phyloP scores from a whole-genome alignment of 495 filamentous ascomycete species.

The Glonium stellatum region DNA sequence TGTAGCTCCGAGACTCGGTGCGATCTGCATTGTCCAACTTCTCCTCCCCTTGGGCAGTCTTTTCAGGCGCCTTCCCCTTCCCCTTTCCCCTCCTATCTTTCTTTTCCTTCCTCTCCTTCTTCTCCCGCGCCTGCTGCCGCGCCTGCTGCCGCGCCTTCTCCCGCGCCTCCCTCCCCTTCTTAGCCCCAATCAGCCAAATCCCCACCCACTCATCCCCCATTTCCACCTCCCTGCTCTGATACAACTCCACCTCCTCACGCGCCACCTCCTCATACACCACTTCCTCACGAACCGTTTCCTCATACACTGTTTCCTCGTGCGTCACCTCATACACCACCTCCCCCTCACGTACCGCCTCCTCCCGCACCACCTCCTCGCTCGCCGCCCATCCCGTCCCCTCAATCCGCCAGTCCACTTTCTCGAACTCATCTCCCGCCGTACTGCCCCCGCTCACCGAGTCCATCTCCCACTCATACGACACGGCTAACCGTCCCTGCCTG shows the following conservation, averaged over 20 bases:
- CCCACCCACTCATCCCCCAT: not conserved
- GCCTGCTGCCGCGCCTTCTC: not conserved
- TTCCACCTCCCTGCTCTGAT: not conserved
- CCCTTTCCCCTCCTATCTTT: too few relatives aligned
- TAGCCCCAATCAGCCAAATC: not conserved
- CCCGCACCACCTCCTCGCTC: not conserved
- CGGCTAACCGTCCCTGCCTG: not conserved
- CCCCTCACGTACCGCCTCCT: not conserved
- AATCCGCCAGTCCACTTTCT: not conserved
- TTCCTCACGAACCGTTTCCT: not conserved
- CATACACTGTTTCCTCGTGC: not conserved
- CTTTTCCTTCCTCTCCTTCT: too few relatives aligned
- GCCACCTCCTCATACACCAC: not conserved
- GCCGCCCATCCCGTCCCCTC: not conserved
- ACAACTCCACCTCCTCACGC: not conserved
- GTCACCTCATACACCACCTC: not conserved
- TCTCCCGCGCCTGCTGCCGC: not conserved
- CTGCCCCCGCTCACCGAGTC: not conserved
- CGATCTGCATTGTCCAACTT: too few relatives aligned
- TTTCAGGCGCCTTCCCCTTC: too few relatives aligned
- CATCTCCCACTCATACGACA: not conserved
- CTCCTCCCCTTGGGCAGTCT: too few relatives aligned
- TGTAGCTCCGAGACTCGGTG: not conserved
- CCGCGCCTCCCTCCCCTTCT: not conserved
- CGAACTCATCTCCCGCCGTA: not conserved